These are phyloP conservation scores for Bipolaris bicolor DNA, from an alignment of 2,329 filamentous ascomycete species.

Conservation along the genomic window DNA sequence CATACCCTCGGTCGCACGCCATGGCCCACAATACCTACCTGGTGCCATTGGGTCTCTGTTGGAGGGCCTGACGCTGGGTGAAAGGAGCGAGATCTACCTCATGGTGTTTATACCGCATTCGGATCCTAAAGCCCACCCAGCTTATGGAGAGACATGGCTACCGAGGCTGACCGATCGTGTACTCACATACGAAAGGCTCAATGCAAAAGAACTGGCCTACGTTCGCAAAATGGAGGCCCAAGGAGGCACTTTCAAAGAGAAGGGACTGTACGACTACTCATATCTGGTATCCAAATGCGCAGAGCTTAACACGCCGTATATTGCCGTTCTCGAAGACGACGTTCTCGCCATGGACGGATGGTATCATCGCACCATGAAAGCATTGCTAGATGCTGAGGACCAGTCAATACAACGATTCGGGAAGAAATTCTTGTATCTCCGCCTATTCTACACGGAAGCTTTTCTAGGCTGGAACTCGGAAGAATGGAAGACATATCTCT, in stretches of 20 bases:
- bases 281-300: slow-evolving; percentile 52
- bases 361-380: slow-evolving; percentile 51
- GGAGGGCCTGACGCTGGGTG: slow-evolving; percentile 50
- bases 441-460: slow-evolving; percentile 56
- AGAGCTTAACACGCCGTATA: slow-evolving; percentile 48
- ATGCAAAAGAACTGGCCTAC: slow-evolving; percentile 42
- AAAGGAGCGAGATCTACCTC: slow-evolving; percentile 52
- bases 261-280: slow-evolving; percentile 54
- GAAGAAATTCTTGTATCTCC: slow-evolving; percentile 51
- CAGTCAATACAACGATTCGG: slow-evolving; percentile 31
- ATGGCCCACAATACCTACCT: slow-evolving; percentile 51
- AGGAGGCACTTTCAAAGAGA: slow-evolving; percentile 45
- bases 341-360: slow-evolving; percentile 56
- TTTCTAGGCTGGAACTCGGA: slow-evolving; percentile 56
- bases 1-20: slow-evolving; percentile 51
- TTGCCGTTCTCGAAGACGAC: slow-evolving; percentile 57
- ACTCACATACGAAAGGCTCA: slow-evolving; percentile 47
- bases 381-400: slow-evolving; percentile 43
- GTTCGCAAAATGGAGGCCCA: slow-evolving; percentile 41
- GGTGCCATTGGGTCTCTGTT: slow-evolving; percentile 54
- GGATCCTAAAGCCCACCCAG: slow-evolving; percentile 50
- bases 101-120: slow-evolving; percentile 55
- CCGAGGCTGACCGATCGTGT: slow-evolving; percentile 49
- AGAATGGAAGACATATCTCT: slow-evolving; percentile 49
- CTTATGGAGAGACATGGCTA: slow-evolving; percentile 52